These are phyloP conservation scores for Talaromyces thailandensis DNA, from an alignment of 495 filamentous ascomycete species.

Conservation along the genomic window DNA sequence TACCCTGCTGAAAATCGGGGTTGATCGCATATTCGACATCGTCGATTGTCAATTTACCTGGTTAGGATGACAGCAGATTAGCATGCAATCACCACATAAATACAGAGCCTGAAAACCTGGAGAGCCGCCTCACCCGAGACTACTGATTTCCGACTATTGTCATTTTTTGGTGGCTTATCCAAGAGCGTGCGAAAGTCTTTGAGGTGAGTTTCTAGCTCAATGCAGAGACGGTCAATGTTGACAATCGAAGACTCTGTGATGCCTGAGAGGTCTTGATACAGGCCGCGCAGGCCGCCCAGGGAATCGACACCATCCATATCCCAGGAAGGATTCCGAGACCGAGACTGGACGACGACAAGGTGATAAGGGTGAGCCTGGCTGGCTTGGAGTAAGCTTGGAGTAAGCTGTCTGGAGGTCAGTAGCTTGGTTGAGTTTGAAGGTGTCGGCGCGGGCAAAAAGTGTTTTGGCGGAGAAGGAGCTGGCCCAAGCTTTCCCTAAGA, in stretches of 20 bases:
- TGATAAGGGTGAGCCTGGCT: not conserved
- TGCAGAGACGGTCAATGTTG: constrained; percentile 52
- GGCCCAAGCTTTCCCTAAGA: not conserved
- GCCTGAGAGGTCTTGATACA: constrained; percentile 69
- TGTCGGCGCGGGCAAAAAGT: constrained; percentile 3
- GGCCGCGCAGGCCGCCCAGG: constrained; percentile 60
- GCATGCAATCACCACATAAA: constrained; percentile 8
- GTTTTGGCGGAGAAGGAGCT: not conserved
- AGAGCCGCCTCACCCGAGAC: constrained; percentile 36
- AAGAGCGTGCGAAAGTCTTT: constrained; percentile 69
- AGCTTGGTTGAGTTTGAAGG: not conserved
- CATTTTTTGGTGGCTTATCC: constrained; percentile 62
- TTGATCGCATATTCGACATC: constrained; percentile 75
- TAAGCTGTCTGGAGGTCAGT: not conserved
- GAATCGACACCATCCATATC: constrained; percentile 56
- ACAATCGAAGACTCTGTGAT: constrained; percentile 51
- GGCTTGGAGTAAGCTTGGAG: not conserved
- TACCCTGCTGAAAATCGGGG: constrained; percentile 71
- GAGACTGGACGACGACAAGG: not conserved
- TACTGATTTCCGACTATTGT: constrained; percentile 52
- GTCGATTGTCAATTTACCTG: constrained; percentile 63
- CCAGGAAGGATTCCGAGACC: not conserved
- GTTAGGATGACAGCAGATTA: constrained; percentile 19
- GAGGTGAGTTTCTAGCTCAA: constrained; percentile 59
- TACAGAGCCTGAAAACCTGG: not conserved